A percentile compares a stretch with the other conserved stretches of the same genome.
These are phyloP conservation scores for Aspergillus bombycis DNA, from an alignment of 2,329 filamentous ascomycete species.

Conservation along the genomic window DNA sequence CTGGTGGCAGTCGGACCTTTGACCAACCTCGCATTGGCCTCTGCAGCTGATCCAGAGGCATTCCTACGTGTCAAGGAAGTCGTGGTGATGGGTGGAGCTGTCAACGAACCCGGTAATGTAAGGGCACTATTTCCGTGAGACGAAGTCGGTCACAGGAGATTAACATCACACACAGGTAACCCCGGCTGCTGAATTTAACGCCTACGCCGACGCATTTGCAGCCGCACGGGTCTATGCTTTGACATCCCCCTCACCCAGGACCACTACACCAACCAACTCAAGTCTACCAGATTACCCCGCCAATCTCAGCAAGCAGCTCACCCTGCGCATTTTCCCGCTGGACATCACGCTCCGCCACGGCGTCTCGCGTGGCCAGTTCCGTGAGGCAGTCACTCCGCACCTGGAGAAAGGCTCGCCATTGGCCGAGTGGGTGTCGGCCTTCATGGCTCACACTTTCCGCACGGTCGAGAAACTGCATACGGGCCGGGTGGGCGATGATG, in stretches of 20 bases:
- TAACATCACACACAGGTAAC: conserved; percentile 50
- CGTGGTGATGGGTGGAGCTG: conserved; percentile 90
- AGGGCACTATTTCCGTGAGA: conserved; percentile 37
- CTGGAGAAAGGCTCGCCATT: conserved; percentile 69
- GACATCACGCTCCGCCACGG: conserved; percentile 76
- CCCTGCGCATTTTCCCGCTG: conserved; percentile 72
- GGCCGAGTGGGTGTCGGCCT: conserved; percentile 72
- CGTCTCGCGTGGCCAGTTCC: conserved; percentile 64
- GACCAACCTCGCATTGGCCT: conserved; percentile 90
- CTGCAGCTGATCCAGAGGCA: conserved; percentile 82
- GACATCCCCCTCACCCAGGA: conserved; percentile 75
- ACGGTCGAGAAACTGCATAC: conserved; percentile 68
- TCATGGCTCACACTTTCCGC: conserved; percentile 70
- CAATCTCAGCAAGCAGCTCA: conserved; percentile 65
- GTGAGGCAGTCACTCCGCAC: conserved; percentile 57
- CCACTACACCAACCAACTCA: conserved; percentile 69
- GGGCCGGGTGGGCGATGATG: conserved; percentile 51
- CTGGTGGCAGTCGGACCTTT: conserved; percentile 87
- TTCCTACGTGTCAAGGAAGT: conserved; percentile 90
- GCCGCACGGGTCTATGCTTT: conserved; percentile 77
- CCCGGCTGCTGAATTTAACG: conserved; percentile 92
- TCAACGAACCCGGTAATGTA: conserved; percentile 79
- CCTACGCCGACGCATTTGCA: conserved; percentile 81
- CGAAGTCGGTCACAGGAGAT: neutral
- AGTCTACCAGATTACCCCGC: conserved; percentile 65